Evolutionary conservation across 345 rosid genomes (phyloP).

Genomic region (Garcia nutans): DNA sequence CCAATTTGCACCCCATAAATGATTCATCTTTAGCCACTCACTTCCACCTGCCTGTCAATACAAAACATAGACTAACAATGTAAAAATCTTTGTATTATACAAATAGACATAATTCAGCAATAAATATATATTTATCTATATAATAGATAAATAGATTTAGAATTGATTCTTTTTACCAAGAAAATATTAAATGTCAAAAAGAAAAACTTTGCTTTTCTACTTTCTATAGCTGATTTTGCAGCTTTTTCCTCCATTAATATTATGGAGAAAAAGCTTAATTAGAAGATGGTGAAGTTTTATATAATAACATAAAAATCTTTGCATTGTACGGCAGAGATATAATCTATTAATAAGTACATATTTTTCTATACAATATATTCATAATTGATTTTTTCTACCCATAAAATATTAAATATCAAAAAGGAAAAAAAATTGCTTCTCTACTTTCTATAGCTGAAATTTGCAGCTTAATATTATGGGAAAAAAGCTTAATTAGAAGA

Average conservation of each 20-base stretch:
- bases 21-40: constrained; percentile 88
- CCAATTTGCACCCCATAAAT: constrained; percentile 98
- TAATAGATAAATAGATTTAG: too few relatives aligned
- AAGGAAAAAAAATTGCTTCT: background rate
- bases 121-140: too few relatives aligned
- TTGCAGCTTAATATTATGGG: constrained; percentile 1
- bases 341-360: too few relatives aligned
- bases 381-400: too few relatives aligned
- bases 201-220: too few relatives aligned
- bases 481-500: background rate
- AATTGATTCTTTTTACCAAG: too few relatives aligned
- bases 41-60: constrained; percentile 57
- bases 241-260: background rate
- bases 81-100: background rate
- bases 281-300: too few relatives aligned
- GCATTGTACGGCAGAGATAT: too few relatives aligned
- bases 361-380: too few relatives aligned
- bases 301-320: background rate
- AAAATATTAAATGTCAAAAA: too few relatives aligned
- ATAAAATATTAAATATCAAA: too few relatives aligned
- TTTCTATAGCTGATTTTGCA: background rate
- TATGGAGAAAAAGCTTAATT: background rate
- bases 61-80: background rate
- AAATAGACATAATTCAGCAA: too few relatives aligned
- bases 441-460: background rate